Evolutionary conservation across 2,329 filamentous ascomycete genomes (phyloP).

Genomic region (Ascochyta clinopodiicola): DNA sequence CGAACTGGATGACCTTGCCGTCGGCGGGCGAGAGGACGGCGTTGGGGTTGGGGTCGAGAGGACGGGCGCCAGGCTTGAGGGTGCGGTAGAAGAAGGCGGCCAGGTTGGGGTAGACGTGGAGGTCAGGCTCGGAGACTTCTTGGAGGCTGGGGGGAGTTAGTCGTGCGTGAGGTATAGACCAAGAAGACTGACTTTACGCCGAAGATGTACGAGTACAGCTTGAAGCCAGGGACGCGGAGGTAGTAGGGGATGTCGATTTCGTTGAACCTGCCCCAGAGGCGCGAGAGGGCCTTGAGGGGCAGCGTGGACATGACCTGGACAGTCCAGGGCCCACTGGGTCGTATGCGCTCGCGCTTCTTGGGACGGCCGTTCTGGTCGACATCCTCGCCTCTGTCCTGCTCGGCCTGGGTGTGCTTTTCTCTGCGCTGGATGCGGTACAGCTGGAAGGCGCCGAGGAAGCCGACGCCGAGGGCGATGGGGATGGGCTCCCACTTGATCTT

Average conservation of each 20-base stretch:
- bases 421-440: conserved; percentile 75
- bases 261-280: conserved; percentile 90
- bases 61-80: conserved; percentile 85
- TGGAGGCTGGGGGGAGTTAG: conserved; percentile 64
- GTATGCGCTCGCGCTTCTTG: conserved; percentile 66
- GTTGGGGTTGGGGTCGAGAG: conserved; percentile 80
- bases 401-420: conserved; percentile 52
- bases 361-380: conserved; percentile 51
- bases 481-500: conserved; percentile 89
- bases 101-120: conserved; percentile 89
- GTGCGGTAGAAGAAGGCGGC: conserved; percentile 97
- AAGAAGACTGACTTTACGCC: conserved; percentile 70
- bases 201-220: conserved; percentile 87
- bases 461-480: conserved; percentile 83
- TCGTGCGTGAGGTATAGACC: conserved; percentile 47
- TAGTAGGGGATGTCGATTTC: conserved; percentile 88
- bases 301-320: conserved; percentile 93
- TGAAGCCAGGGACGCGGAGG: conserved; percentile 86
- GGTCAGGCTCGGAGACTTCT: conserved; percentile 86
- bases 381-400: conserved; percentile 57
- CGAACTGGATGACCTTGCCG: conserved; percentile 89
- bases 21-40: conserved; percentile 88
- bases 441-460: conserved; percentile 81
- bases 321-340: conserved; percentile 88
- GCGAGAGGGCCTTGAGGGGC: conserved; percentile 86